Conservation (phyloP, 352 stramenopile species). For the Phytophthora sojae region DNA sequence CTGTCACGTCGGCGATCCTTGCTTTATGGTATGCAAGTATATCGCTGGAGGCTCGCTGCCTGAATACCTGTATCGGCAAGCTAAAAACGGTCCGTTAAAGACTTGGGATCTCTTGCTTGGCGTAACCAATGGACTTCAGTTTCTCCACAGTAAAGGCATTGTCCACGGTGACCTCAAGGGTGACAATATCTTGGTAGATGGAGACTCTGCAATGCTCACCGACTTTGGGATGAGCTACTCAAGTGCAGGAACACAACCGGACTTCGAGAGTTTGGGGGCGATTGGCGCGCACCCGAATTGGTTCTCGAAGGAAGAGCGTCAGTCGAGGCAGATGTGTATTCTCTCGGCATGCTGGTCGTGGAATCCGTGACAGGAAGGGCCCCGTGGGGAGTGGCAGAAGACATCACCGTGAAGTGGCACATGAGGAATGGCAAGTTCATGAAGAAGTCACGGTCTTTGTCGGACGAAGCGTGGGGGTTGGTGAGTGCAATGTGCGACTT, state of each 20-base stretch:
- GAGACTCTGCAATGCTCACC: conserved; percentile 4
- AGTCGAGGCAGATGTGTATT: conserved; percentile 13
- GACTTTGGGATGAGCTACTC: conserved; percentile 13
- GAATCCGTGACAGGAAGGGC: background rate
- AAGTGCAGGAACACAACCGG: background rate
- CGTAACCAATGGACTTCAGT: conserved; percentile 6
- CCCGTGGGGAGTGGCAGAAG: background rate
- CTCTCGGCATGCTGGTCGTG: conserved; percentile 11
- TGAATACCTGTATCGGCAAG: conserved; percentile 3
- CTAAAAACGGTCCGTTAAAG: background rate
- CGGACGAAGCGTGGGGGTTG: conserved; percentile 7
- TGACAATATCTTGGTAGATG: conserved; percentile 10
- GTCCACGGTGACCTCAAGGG: conserved; percentile 9
- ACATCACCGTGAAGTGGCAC: background rate
- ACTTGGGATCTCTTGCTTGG: conserved; percentile 4
- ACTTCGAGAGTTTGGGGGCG: background rate
- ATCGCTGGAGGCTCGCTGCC: background rate
- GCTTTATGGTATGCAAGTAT: conserved; percentile 10
- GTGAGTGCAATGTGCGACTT: conserved; percentile 9
- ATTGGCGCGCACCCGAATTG: conserved; percentile 12
- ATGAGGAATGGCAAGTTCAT: conserved; percentile 3
- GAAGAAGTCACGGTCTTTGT: background rate
- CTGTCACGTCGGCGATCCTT: conserved; percentile 1
- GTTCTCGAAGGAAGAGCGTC: background rate
- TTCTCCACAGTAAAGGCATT: conserved; percentile 8